phyloP scores from a whole-genome alignment of 768 basidiomycete species.

The Lentinula detonsa region DNA sequence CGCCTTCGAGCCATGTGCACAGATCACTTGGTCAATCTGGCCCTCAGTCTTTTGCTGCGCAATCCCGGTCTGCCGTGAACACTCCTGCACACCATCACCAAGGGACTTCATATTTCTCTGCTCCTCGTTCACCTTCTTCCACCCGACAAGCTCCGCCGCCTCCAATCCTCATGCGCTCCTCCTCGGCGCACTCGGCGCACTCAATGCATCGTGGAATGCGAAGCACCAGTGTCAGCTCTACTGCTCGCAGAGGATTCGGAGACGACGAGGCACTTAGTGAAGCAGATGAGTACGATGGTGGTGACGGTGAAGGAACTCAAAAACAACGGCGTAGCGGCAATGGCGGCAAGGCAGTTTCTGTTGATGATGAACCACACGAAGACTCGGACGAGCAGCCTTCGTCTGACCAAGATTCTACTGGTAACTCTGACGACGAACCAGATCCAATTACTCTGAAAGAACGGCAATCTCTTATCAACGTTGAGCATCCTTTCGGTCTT shows the following conservation, averaged over 20 bases:
- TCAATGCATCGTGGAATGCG: conserved; percentile 44
- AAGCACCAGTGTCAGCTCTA: conserved; percentile 59
- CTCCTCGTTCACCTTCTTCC: conserved; percentile 32
- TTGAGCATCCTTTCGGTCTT: conserved; percentile 97
- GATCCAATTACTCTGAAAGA: conserved; percentile 92
- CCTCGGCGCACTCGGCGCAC: conserved; percentile 39
- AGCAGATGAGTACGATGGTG: conserved; percentile 45
- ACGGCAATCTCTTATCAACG: conserved; percentile 96
- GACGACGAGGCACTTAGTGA: conserved; percentile 48
- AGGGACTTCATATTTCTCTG: conserved; percentile 61
- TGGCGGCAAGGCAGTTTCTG: conserved; percentile 35
- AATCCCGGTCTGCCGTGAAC: conserved; percentile 43
- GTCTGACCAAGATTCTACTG: conserved; percentile 33
- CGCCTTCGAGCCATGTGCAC: conserved; percentile 32
- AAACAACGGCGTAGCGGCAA: conserved; percentile 20
- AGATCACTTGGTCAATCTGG: conserved; percentile 32
- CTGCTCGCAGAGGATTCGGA: conserved; percentile 32
- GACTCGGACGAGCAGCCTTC: conserved; percentile 26
- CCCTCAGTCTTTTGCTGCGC: conserved; percentile 14
- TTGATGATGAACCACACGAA: conserved; percentile 23
- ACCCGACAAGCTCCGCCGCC: conserved; percentile 23
- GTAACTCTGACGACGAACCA: conserved; percentile 40
- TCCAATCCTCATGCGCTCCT: conserved; percentile 39
- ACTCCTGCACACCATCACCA: conserved; percentile 61
- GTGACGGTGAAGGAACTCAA: conserved; percentile 34